A percentile compares a stretch with the other conserved stretches of the same genome.
Evolutionary conservation across 352 stramenopile genomes (phyloP).

Genomic region (Pythium chondricola): DNA sequence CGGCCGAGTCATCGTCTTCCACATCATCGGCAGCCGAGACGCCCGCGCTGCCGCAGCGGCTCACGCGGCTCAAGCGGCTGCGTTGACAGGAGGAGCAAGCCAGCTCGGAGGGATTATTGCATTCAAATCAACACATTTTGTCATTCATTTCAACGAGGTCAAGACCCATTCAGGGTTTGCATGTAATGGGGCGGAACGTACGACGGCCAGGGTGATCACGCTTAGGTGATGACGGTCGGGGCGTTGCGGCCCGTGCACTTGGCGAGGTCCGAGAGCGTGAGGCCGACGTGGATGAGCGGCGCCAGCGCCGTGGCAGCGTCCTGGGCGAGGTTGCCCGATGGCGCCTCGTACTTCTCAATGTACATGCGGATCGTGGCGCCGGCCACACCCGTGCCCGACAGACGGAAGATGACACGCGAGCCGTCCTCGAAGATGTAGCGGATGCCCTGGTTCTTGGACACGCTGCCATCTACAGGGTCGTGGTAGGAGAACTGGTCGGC

Average conservation of each 20-base stretch:
- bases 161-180: too few relatives aligned
- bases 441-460: conserved; percentile 95
- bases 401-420: conserved; percentile 95
- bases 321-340: conserved; percentile 78
- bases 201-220: too few relatives aligned
- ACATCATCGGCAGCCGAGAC: neutral
- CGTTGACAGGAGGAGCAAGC: neutral
- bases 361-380: conserved; percentile 99
- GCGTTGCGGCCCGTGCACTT: conserved; percentile 90
- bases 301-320: conserved; percentile 74
- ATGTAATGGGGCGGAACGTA: too few relatives aligned
- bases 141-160: too few relatives aligned
- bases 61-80: conserved; percentile 13
- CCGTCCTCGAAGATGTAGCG: conserved; percentile 94
- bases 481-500: conserved; percentile 98
- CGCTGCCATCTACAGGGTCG: conserved; percentile 96
- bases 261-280: conserved; percentile 90
- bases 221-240: conserved; percentile 98
- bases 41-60: neutral
- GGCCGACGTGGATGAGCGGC: conserved; percentile 89
- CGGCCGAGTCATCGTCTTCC: neutral
- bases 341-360: conserved; percentile 97
- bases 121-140: too few relatives aligned
- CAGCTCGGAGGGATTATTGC: too few relatives aligned
- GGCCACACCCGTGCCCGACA: conserved; percentile 96